A percentile compares a stretch with the other conserved stretches of the same genome.
phyloP scores from a whole-genome alignment of 2,329 filamentous ascomycete genomes.

The Colletotrichum lentis region DNA sequence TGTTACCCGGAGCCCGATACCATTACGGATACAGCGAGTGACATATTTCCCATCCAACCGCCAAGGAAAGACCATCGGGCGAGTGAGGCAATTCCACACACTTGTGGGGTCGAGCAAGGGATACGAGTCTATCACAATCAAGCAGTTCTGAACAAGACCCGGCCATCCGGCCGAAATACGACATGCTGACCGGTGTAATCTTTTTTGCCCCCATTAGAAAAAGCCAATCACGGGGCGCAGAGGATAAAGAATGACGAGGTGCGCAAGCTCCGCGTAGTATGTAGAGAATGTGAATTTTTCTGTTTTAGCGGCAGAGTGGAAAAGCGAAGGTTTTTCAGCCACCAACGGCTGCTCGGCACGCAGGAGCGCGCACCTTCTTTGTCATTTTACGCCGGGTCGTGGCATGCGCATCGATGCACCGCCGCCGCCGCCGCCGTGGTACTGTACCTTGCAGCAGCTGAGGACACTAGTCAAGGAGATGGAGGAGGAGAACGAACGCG shows the following conservation, averaged over 20 bases:
- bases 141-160: slow-evolving; percentile 7
- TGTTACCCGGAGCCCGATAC: neutral
- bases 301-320: neutral
- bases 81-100: neutral
- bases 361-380: neutral
- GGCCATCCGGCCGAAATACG: slow-evolving; percentile 7
- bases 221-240: neutral
- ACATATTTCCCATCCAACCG: neutral
- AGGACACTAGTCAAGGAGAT: neutral
- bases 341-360: slow-evolving; percentile 9
- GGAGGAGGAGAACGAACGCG: neutral
- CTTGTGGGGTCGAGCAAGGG: slow-evolving; percentile 5
- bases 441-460: slow-evolving; percentile 9
- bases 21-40: too few species aligned
- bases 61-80: neutral
- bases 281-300: neutral
- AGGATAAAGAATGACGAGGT: neutral
- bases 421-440: slow-evolving; percentile 3
- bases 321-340: neutral
- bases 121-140: slow-evolving; percentile 18
- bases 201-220: neutral
- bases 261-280: too few species aligned
- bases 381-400: neutral
- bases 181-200: slow-evolving; percentile 6
- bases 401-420: neutral